These are phyloP conservation scores for Falciphora oryzae DNA, from an alignment of 2,329 filamentous ascomycete species.

Conservation along the genomic window DNA sequence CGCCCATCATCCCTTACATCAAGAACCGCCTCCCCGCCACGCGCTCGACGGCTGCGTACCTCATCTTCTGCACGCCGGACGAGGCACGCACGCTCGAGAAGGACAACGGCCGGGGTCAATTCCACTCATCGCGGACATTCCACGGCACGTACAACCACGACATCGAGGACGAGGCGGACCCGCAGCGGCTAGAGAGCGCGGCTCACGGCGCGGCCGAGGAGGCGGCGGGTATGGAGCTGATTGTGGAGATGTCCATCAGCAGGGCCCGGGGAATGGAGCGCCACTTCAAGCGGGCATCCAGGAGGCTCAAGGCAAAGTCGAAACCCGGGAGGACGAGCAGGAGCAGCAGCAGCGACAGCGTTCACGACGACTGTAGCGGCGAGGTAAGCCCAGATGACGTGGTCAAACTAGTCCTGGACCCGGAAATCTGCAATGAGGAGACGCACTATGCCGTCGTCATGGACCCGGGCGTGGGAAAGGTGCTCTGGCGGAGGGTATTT, in stretches of 20 bases:
- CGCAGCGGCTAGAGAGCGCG: conserved; percentile 11
- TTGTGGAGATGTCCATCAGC: conserved; percentile 19
- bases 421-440: conserved; percentile 22
- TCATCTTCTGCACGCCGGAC: conserved; percentile 24
- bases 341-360: conserved; percentile 14
- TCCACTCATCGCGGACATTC: conserved; percentile 19
- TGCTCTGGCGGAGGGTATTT: conserved; percentile 31
- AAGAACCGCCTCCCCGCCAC: conserved; percentile 14
- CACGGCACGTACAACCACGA: conserved; percentile 25
- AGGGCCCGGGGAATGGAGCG: background rate
- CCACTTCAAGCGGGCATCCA: conserved; percentile 15
- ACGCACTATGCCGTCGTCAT: conserved; percentile 34
- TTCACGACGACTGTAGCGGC: background rate
- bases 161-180: conserved; percentile 18
- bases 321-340: background rate
- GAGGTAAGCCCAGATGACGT: conserved; percentile 19
- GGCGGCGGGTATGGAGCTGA: conserved; percentile 19
- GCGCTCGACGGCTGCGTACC: conserved; percentile 24
- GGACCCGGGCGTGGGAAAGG: conserved; percentile 39
- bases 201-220: conserved; percentile 12
- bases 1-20: conserved; percentile 12
- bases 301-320: background rate
- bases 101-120: conserved; percentile 18
- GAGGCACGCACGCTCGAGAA: conserved; percentile 22
- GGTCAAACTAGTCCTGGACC: conserved; percentile 19